Evolutionary conservation across 2,329 filamentous ascomycete species (phyloP).

Genomic region (Chaetomium olivaceum): DNA sequence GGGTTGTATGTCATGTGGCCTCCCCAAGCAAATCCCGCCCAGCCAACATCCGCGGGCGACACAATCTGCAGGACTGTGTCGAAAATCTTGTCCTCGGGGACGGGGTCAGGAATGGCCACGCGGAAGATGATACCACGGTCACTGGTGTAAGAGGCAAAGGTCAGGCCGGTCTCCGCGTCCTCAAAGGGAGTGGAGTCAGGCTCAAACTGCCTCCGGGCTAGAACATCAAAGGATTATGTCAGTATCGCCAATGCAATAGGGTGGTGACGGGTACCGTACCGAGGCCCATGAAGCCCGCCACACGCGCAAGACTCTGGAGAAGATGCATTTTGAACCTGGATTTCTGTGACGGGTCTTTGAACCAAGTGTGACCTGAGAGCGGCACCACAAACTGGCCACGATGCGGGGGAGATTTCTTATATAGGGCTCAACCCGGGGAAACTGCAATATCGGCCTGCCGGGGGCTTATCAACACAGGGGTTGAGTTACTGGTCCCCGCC

Average conservation of each 20-base stretch:
- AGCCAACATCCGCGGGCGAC: constrained; percentile 46
- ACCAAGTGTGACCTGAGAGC: background rate
- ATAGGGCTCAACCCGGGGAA: constrained; percentile 4
- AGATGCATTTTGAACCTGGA: constrained; percentile 38
- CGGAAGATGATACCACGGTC: constrained; percentile 42
- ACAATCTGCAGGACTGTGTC: constrained; percentile 45
- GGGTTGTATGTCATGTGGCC: constrained; percentile 52
- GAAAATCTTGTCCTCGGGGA: constrained; percentile 33
- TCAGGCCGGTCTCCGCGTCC: constrained; percentile 45
- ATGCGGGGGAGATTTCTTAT: constrained; percentile 19
- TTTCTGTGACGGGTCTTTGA: background rate
- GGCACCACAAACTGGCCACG: constrained; percentile 6
- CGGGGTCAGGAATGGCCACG: constrained; percentile 40
- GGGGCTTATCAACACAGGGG: background rate
- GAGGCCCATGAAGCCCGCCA: constrained; percentile 36
- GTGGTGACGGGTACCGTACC: constrained; percentile 32
- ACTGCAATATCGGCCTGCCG: background rate
- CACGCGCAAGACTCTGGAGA: constrained; percentile 32
- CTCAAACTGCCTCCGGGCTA: constrained; percentile 32
- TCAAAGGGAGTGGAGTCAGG: constrained; percentile 39
- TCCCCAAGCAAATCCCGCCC: constrained; percentile 53
- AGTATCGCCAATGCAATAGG: background rate
- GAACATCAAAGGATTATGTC: background rate
- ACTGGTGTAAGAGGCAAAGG: constrained; percentile 45
- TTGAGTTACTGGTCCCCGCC: background rate